Percentiles rank a stretch among this genome's conserved stretches.
phyloP scores from a whole-genome alignment of 306 rosid species.

The Ceratonia siliqua region DNA sequence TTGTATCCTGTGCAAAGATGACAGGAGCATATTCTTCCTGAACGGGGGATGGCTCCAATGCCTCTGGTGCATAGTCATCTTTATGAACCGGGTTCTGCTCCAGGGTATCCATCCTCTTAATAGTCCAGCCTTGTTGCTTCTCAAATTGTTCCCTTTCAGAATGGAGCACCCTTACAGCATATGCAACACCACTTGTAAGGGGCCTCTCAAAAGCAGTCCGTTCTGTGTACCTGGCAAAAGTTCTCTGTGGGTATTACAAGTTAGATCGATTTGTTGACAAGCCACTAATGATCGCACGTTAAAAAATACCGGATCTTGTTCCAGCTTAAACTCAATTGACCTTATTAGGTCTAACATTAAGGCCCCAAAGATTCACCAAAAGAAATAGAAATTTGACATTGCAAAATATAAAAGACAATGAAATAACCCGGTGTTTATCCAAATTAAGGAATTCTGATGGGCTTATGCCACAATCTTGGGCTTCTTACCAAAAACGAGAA shows the following conservation, averaged over 20 bases:
- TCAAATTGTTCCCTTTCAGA: slow-evolving; percentile 93
- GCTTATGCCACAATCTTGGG: background rate
- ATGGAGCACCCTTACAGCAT: slow-evolving; percentile 96
- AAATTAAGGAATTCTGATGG: background rate
- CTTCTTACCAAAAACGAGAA: background rate
- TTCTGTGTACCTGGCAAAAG: slow-evolving; percentile 94
- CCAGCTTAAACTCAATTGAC: slow-evolving; percentile 22
- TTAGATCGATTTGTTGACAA: slow-evolving; percentile 40
- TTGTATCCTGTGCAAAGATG: slow-evolving; percentile 94
- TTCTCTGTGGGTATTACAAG: slow-evolving; percentile 54
- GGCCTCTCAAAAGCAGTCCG: slow-evolving; percentile 98
- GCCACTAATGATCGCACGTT: slow-evolving; percentile 2
- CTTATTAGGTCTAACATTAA: background rate
- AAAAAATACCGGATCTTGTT: slow-evolving; percentile 31
- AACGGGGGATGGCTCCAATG: slow-evolving; percentile 70
- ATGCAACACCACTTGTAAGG: slow-evolving; percentile 97
- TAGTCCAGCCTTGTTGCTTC: slow-evolving; percentile 97
- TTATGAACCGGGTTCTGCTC: slow-evolving; percentile 79
- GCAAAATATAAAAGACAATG: slow-evolving; percentile 14
- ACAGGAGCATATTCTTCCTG: slow-evolving; percentile 98
- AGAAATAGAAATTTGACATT: background rate
- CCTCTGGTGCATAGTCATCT: slow-evolving; percentile 73
- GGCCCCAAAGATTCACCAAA: background rate
- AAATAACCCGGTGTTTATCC: background rate
- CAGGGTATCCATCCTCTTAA: slow-evolving; percentile 85